These are phyloP conservation scores for Drechslerella coelobrocha DNA, from an alignment of 2,329 filamentous ascomycete species.

Conservation along the genomic window DNA sequence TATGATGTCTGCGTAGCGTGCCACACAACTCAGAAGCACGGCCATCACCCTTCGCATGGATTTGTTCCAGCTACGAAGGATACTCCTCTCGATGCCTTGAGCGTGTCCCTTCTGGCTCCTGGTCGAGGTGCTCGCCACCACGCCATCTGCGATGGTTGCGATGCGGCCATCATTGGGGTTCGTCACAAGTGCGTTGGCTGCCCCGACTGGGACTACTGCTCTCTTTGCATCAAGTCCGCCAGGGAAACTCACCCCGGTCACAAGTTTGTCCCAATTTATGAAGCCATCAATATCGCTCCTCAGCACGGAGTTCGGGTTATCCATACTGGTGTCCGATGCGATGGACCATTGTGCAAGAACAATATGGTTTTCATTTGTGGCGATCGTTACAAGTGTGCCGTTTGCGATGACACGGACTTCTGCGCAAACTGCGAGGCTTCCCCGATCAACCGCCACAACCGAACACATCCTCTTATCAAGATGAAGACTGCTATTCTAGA, in stretches of 20 bases:
- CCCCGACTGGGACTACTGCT: constrained; percentile 97
- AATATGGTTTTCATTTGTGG: constrained; percentile 73
- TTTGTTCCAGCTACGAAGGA: constrained; percentile 74
- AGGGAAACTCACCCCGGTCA: constrained; percentile 77
- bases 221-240: constrained; percentile 71
- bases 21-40: constrained; percentile 77
- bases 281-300: constrained; percentile 64
- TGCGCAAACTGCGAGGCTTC: constrained; percentile 91
- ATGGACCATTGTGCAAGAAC: constrained; percentile 83
- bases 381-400: constrained; percentile 92
- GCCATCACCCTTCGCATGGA: constrained; percentile 85
- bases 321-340: constrained; percentile 90
- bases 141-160: constrained; percentile 93
- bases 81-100: constrained; percentile 67
- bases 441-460: constrained; percentile 84
- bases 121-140: constrained; percentile 83
- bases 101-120: constrained; percentile 73
- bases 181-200: constrained; percentile 97
- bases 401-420: constrained; percentile 94
- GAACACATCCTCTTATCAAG: constrained; percentile 95
- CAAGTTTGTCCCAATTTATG: constrained; percentile 87
- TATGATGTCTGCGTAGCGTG: constrained; percentile 90
- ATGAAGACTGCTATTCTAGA: constrained; percentile 91
- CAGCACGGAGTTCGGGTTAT: constrained; percentile 60
- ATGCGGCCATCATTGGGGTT: constrained; percentile 82